Conservation (phyloP, 2,329 filamentous ascomycete genomes). For the Neofusicoccum laricinum region DNA sequence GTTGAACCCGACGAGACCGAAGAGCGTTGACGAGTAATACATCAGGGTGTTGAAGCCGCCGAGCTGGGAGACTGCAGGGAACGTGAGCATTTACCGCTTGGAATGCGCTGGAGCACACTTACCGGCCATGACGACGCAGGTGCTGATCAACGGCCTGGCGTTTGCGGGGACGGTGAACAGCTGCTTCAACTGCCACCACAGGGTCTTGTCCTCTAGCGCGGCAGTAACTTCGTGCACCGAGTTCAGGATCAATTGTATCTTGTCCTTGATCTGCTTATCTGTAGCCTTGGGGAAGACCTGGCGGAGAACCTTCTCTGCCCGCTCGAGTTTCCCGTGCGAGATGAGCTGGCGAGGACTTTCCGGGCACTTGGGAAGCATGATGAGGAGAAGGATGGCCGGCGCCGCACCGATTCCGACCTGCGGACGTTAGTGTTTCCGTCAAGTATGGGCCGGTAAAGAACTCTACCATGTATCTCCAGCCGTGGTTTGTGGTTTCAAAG, state of each 20-base stretch:
- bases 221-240: slow-evolving; percentile 33
- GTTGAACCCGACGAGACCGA: slow-evolving; percentile 66
- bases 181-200: slow-evolving; percentile 24
- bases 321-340: slow-evolving; percentile 32
- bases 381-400: slow-evolving; percentile 34
- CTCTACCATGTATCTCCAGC: slow-evolving; percentile 13
- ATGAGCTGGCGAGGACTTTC: slow-evolving; percentile 39
- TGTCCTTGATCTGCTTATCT: slow-evolving; percentile 18
- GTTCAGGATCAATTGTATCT: slow-evolving; percentile 22
- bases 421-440: slow-evolving; percentile 19
- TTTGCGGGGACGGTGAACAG: slow-evolving; percentile 38
- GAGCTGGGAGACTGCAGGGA: slow-evolving; percentile 52
- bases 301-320: slow-evolving; percentile 34
- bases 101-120: slow-evolving; percentile 15
- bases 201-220: slow-evolving; percentile 33
- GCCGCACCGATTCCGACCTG: slow-evolving; percentile 37
- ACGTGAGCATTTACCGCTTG: slow-evolving; percentile 35
- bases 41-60: slow-evolving; percentile 71
- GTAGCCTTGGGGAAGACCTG: slow-evolving; percentile 31
- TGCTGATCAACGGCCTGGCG: slow-evolving; percentile 36
- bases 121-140: slow-evolving; percentile 40
- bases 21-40: slow-evolving; percentile 59
- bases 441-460: no score
- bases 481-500: slow-evolving; percentile 34
- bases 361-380: slow-evolving; percentile 34